A percentile compares a stretch with the other conserved stretches of the same genome.
phyloP scores from a whole-genome alignment of 2,329 filamentous ascomycete species.

The Fusarium phyllophilum region DNA sequence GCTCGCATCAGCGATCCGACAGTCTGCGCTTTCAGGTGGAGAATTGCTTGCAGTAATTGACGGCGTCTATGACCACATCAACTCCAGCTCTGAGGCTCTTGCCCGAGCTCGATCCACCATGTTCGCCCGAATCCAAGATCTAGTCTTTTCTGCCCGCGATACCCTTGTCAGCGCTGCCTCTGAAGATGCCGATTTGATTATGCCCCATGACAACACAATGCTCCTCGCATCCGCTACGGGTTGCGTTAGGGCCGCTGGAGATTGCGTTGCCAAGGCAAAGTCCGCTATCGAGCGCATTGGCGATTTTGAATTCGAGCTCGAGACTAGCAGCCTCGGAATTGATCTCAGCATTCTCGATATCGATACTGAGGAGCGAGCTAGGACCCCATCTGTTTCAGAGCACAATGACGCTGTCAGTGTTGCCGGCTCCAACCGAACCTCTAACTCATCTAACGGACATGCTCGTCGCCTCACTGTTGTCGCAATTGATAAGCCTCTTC shows the following conservation, averaged over 20 bases:
- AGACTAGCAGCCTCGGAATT: slow-evolving; percentile 64
- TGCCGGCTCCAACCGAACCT: slow-evolving; percentile 52
- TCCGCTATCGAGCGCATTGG: slow-evolving; percentile 87
- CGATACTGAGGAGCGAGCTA: slow-evolving; percentile 48
- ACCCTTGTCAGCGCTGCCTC: slow-evolving; percentile 76
- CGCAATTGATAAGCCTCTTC: slow-evolving; percentile 74
- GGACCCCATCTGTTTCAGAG: slow-evolving; percentile 47
- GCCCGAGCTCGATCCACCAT: slow-evolving; percentile 77
- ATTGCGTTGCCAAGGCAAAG: slow-evolving; percentile 89
- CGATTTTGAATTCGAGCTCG: slow-evolving; percentile 88
- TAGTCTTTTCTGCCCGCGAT: slow-evolving; percentile 84
- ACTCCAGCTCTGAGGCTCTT: slow-evolving; percentile 72
- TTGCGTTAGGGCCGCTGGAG: slow-evolving; percentile 89
- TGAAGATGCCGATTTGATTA: slow-evolving; percentile 80
- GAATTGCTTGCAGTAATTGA: slow-evolving; percentile 83
- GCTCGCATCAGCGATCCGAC: slow-evolving; percentile 81
- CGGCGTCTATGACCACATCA: slow-evolving; percentile 81
- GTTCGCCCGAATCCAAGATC: slow-evolving; percentile 80
- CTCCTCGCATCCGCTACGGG: slow-evolving; percentile 83
- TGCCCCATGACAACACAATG: slow-evolving; percentile 80
- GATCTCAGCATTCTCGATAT: slow-evolving; percentile 63
- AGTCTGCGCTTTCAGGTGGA: slow-evolving; percentile 84
- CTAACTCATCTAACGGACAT: slow-evolving; percentile 49
- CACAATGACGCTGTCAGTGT: slow-evolving; percentile 52
- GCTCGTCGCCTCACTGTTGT: slow-evolving; percentile 53